phyloP scores from a whole-genome alignment of 768 basidiomycete genomes.

The Russula griseocarnosa region DNA sequence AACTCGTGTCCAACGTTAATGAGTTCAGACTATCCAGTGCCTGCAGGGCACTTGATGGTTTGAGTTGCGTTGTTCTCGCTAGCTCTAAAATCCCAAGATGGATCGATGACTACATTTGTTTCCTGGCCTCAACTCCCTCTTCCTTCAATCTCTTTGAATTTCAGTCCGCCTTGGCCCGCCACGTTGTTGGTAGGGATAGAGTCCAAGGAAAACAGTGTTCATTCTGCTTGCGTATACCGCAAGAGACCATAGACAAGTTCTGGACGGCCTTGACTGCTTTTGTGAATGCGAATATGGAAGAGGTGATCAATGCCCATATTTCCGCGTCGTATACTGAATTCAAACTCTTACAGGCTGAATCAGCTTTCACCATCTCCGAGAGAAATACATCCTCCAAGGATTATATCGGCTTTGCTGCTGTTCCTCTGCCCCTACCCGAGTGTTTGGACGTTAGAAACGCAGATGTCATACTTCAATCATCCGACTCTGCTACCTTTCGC shows the following conservation, averaged over 20 bases:
- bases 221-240: background rate
- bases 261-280: background rate
- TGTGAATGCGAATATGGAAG: background rate
- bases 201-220: background rate
- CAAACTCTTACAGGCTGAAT: conserved; percentile 10
- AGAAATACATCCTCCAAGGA: background rate
- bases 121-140: background rate
- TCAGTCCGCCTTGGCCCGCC: background rate
- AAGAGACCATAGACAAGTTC: background rate
- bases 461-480: conserved; percentile 14
- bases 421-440: background rate
- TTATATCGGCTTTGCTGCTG: background rate
- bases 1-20: background rate
- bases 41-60: background rate
- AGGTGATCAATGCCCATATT: background rate
- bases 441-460: background rate
- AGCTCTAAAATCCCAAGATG: background rate
- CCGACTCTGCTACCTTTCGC: conserved; percentile 25
- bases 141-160: background rate
- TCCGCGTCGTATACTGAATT: background rate
- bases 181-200: background rate
- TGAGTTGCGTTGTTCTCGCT: background rate
- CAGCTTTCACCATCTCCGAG: background rate
- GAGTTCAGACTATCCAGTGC: background rate
- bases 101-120: conserved; percentile 10